phyloP scores from a whole-genome alignment of 2,329 filamentous ascomycete genomes.

The Nemania diffusa region DNA sequence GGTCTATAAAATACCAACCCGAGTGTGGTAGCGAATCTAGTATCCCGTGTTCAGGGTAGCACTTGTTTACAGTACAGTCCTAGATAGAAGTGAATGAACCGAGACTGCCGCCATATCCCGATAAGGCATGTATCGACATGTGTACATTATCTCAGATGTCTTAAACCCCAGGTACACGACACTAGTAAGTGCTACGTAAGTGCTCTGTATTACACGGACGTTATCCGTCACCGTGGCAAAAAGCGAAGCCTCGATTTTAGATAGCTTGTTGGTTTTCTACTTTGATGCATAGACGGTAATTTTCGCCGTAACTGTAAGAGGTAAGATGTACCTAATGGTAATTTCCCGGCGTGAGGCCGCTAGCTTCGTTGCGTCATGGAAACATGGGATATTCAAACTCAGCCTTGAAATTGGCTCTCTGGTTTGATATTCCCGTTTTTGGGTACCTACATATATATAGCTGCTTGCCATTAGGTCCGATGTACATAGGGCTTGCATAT shows the following conservation, averaged over 20 bases:
- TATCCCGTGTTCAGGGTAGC: slow-evolving; percentile 17
- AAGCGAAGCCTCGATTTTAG: background rate
- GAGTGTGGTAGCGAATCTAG: slow-evolving; percentile 13
- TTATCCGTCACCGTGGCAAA: background rate
- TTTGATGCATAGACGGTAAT: background rate
- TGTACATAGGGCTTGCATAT: background rate
- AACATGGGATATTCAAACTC: slow-evolving; percentile 17
- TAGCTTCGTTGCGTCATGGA: slow-evolving; percentile 27
- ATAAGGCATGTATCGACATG: slow-evolving; percentile 19
- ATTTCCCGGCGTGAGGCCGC: slow-evolving; percentile 1
- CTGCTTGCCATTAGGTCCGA: background rate
- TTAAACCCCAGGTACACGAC: background rate
- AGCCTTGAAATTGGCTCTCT: slow-evolving; percentile 8
- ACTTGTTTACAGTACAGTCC: slow-evolving; percentile 1
- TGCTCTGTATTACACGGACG: background rate
- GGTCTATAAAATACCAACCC: slow-evolving; percentile 1
- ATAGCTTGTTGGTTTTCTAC: background rate
- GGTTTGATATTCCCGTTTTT: slow-evolving; percentile 7
- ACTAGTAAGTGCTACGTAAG: background rate
- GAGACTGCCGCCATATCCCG: slow-evolving; percentile 29
- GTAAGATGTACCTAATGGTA: background rate
- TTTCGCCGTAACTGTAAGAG: slow-evolving; percentile 3
- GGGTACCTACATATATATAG: background rate
- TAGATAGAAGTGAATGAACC: slow-evolving; percentile 19
- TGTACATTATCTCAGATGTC: background rate